Evolutionary conservation across 495 filamentous ascomycete genomes (phyloP).

Genomic region (Xylaria cubensis): DNA sequence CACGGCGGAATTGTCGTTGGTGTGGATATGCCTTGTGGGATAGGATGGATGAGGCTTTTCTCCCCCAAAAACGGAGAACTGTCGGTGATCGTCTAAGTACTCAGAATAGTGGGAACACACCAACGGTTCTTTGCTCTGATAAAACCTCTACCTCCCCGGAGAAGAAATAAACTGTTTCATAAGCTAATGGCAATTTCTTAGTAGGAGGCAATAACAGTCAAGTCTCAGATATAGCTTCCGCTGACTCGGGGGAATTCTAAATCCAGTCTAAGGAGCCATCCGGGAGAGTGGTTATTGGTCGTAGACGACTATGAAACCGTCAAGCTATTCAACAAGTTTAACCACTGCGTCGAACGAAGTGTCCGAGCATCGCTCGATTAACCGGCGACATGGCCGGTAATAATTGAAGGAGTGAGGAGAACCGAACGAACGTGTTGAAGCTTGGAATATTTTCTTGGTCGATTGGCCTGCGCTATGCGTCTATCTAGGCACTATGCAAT

Average conservation of each 20-base stretch:
- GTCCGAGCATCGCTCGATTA: not conserved
- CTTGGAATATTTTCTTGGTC: constrained; percentile 3
- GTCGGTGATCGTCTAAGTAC: not conserved
- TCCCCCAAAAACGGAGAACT: not conserved
- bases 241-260: not conserved
- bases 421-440: not conserved
- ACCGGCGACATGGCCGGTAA: not conserved
- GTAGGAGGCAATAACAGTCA: not conserved
- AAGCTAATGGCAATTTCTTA: not conserved
- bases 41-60: not conserved
- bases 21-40: not conserved
- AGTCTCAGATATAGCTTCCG: not conserved
- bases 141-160: not conserved
- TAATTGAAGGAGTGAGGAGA: not conserved
- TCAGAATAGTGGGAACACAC: not conserved
- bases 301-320: constrained; percentile 3
- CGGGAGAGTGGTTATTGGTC: not conserved
- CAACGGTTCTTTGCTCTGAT: not conserved
- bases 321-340: not conserved
- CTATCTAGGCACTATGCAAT: not conserved
- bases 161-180: not conserved
- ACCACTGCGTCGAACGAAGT: not conserved
- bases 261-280: not conserved
- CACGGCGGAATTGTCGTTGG: not conserved
- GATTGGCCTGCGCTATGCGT: not conserved